A percentile compares a stretch with the other conserved stretches of the same genome.
phyloP scores from a whole-genome alignment of 1,284 basidiomycete genomes.

The Nidula niveotomentosa region DNA sequence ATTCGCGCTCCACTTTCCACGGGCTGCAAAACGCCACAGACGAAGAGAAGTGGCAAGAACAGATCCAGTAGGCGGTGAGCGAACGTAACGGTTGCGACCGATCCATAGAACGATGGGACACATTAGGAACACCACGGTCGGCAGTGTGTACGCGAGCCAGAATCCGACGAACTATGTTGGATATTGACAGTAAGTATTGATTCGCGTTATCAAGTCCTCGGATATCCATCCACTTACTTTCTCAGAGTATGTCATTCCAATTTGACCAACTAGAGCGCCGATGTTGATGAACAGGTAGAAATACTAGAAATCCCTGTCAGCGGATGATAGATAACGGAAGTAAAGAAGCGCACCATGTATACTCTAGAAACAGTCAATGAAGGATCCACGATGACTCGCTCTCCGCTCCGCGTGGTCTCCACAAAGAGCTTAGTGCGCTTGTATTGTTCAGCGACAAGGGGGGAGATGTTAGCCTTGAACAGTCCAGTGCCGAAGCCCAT shows the following conservation, averaged over 20 bases:
- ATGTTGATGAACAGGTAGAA: conserved; percentile 83
- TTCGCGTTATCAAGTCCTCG: no score
- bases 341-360: conserved; percentile 55
- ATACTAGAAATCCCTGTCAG: conserved; percentile 38
- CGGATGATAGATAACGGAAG: no score
- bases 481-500: conserved; percentile 73
- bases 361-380: conserved; percentile 67
- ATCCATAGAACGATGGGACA: conserved; percentile 70
- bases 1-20: conserved; percentile 59
- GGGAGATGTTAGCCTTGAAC: conserved; percentile 83
- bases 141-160: conserved; percentile 67
- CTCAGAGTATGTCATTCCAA: conserved; percentile 72
- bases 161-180: conserved; percentile 59
- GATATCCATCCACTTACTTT: conserved; percentile 40
- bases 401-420: conserved; percentile 54
- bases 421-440: conserved; percentile 57
- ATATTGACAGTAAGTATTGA: no score
- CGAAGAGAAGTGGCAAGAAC: conserved; percentile 60
- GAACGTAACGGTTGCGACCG: conserved; percentile 67
- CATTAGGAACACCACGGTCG: conserved; percentile 66
- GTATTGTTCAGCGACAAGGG: conserved; percentile 81
- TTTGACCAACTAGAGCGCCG: conserved; percentile 71
- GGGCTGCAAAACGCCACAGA: conserved; percentile 48
- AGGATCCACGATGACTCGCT: conserved; percentile 84
- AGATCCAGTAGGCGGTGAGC: conserved; percentile 77